phyloP scores from a whole-genome alignment of 306 rosid species.

The Myrica gale region DNA sequence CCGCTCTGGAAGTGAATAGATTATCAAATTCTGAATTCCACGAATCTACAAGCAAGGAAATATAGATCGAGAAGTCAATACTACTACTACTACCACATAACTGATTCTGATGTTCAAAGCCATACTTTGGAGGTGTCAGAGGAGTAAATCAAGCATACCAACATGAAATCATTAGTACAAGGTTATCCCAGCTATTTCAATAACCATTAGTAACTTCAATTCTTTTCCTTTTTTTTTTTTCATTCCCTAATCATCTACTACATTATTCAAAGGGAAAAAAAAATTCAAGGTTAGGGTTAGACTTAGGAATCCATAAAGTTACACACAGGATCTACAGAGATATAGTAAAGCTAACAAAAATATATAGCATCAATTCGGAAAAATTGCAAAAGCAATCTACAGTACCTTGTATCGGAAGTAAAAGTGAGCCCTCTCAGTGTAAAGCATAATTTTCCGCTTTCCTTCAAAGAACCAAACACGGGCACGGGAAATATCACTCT shows the following conservation, averaged over 20 bases:
- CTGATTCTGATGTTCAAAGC: not conserved
- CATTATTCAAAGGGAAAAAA: too few species aligned
- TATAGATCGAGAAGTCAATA: constrained; percentile 22
- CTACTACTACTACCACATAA: constrained; percentile 13
- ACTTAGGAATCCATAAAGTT: not conserved
- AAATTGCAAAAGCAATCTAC: not conserved
- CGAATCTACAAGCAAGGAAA: constrained; percentile 59
- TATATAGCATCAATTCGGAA: not conserved
- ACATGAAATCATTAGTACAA: not conserved
- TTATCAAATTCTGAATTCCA: constrained; percentile 65
- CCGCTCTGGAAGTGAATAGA: constrained; percentile 88
- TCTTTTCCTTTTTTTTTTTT: not conserved
- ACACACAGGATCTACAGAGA: not conserved
- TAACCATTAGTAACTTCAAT: not conserved
- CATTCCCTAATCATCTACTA: too few species aligned
- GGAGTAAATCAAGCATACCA: not conserved
- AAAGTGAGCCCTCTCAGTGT: constrained; percentile 92
- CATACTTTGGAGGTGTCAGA: not conserved
- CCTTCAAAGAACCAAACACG: constrained; percentile 81
- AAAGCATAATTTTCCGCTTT: constrained; percentile 71
- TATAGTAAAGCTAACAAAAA: not conserved
- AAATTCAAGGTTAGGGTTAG: not conserved
- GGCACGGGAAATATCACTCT: constrained; percentile 77
- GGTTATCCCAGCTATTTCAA: not conserved
- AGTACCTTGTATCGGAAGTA: constrained; percentile 87